phyloP scores from a whole-genome alignment of 2,329 filamentous ascomycete genomes.

The Arthrobotrys entomopaga region DNA sequence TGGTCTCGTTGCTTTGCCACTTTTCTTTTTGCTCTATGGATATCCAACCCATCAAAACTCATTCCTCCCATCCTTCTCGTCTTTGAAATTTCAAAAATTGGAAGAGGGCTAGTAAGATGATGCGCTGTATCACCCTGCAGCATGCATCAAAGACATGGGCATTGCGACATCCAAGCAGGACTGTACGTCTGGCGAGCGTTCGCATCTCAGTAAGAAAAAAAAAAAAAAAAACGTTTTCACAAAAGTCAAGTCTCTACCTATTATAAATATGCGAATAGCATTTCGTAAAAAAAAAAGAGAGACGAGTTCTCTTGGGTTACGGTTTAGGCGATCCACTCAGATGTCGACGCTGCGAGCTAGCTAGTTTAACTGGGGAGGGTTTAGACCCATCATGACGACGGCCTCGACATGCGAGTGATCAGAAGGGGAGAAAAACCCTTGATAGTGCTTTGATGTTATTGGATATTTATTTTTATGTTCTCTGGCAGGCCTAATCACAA shows the following conservation, averaged over 20 bases:
- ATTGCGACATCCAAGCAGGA: slow-evolving; percentile 55
- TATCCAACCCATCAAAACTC: slow-evolving; percentile 8
- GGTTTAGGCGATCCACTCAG: slow-evolving; percentile 27
- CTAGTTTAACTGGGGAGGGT: slow-evolving; percentile 35
- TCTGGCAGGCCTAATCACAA: slow-evolving; percentile 16
- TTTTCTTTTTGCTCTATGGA: slow-evolving; percentile 1
- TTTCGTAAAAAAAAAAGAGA: slow-evolving; percentile 34
- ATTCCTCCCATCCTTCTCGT: background rate
- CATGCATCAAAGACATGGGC: slow-evolving; percentile 50
- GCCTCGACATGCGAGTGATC: slow-evolving; percentile 36
- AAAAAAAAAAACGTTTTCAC: too few species aligned
- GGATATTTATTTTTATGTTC: slow-evolving; percentile 17
- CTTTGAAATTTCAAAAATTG: slow-evolving; percentile 9
- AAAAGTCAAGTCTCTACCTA: slow-evolving; percentile 18
- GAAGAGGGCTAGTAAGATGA: slow-evolving; percentile 31
- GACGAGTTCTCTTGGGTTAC: slow-evolving; percentile 2
- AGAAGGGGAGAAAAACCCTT: slow-evolving; percentile 30
- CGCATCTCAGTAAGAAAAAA: background rate
- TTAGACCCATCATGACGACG: slow-evolving; percentile 43
- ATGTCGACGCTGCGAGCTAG: background rate
- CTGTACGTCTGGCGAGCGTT: slow-evolving; percentile 11
- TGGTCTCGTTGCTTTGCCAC: too few species aligned
- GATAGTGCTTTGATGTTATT: slow-evolving; percentile 23
- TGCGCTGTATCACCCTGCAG: slow-evolving; percentile 54
- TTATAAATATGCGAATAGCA: slow-evolving; percentile 9